Evolutionary conservation across 768 basidiomycete genomes (phyloP).

Genomic region (Cystobasidium tubakii): DNA sequence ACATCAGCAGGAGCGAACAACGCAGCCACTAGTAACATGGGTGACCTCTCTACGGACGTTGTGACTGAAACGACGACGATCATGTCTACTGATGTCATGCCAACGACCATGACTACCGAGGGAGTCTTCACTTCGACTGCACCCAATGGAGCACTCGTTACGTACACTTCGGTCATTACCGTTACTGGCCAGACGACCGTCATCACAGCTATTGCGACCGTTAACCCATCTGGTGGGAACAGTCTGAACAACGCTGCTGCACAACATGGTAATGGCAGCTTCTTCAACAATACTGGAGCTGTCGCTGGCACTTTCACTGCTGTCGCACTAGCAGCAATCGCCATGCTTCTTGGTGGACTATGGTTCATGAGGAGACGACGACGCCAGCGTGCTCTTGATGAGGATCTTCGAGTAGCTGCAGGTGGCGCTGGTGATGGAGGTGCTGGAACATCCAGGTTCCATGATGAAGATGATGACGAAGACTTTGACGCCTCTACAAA

Average conservation of each 20-base stretch:
- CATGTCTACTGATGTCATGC: not conserved
- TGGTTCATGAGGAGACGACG: slow-evolving; percentile 51
- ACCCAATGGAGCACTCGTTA: slow-evolving; percentile 12
- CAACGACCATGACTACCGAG: not conserved
- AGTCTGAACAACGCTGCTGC: slow-evolving; percentile 34
- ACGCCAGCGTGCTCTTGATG: slow-evolving; percentile 49
- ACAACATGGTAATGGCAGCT: slow-evolving; percentile 50
- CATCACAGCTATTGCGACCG: slow-evolving; percentile 6
- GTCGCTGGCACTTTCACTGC: slow-evolving; percentile 70
- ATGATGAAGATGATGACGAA: slow-evolving; percentile 39
- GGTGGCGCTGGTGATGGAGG: slow-evolving; percentile 46
- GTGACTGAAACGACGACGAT: slow-evolving; percentile 20
- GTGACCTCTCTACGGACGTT: not conserved
- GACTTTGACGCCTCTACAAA: slow-evolving; percentile 33
- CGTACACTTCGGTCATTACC: slow-evolving; percentile 24
- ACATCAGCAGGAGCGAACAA: not conserved
- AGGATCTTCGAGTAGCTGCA: slow-evolving; percentile 44
- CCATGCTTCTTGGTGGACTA: slow-evolving; percentile 53
- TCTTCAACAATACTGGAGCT: slow-evolving; percentile 69
- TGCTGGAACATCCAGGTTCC: slow-evolving; percentile 43
- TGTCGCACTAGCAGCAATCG: slow-evolving; percentile 63
- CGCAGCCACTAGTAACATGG: not conserved
- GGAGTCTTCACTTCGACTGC: slow-evolving; percentile 1
- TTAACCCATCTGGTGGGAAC: not conserved
- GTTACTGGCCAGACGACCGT: slow-evolving; percentile 15